Percentiles rank a stretch among this genome's conserved stretches.
Evolutionary conservation across 306 rosid genomes (phyloP).

Genomic region (Arachis hypogaea): DNA sequence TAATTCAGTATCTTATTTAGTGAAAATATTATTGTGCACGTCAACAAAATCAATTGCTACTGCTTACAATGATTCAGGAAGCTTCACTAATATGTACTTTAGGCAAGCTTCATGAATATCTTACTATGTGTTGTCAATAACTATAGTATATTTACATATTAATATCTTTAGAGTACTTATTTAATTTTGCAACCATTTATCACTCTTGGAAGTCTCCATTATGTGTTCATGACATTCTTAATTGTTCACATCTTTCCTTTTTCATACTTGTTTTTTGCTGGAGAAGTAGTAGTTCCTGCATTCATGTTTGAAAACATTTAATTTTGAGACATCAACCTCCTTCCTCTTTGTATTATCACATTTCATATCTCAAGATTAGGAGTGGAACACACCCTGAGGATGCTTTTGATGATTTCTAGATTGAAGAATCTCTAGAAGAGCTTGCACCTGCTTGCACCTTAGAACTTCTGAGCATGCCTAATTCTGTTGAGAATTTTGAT

Average conservation of each 20-base stretch:
- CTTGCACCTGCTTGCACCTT: slow-evolving; percentile 97
- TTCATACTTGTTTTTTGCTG: neutral
- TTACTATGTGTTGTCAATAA: slow-evolving; percentile 13
- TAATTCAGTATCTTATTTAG: slow-evolving; percentile 14
- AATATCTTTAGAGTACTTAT: neutral
- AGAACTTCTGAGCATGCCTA: slow-evolving; percentile 82
- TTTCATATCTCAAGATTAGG: slow-evolving; percentile 23
- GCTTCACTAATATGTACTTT: slow-evolving; percentile 22
- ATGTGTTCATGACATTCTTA: slow-evolving; percentile 22
- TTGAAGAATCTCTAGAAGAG: slow-evolving; percentile 98
- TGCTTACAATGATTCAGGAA: slow-evolving; percentile 27
- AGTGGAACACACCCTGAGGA: slow-evolving; percentile 37
- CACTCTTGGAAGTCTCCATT: neutral
- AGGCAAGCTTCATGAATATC: slow-evolving; percentile 11
- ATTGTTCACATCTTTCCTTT: slow-evolving; percentile 14
- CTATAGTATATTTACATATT: slow-evolving; percentile 6
- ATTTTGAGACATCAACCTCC: slow-evolving; percentile 13
- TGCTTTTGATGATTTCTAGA: slow-evolving; percentile 55
- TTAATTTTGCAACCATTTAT: slow-evolving; percentile 11
- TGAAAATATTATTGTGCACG: slow-evolving; percentile 24
- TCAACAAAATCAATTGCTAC: neutral
- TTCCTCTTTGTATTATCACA: slow-evolving; percentile 12
- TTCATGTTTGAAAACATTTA: slow-evolving; percentile 6
- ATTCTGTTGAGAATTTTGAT: slow-evolving; percentile 69
- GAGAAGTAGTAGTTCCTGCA: neutral